Evolutionary conservation across 805 yeast genomes (phyloP), one percentile per base, ranked within the genome.

Genomic region (Cyberlindnera misumaiensis): DNA sequence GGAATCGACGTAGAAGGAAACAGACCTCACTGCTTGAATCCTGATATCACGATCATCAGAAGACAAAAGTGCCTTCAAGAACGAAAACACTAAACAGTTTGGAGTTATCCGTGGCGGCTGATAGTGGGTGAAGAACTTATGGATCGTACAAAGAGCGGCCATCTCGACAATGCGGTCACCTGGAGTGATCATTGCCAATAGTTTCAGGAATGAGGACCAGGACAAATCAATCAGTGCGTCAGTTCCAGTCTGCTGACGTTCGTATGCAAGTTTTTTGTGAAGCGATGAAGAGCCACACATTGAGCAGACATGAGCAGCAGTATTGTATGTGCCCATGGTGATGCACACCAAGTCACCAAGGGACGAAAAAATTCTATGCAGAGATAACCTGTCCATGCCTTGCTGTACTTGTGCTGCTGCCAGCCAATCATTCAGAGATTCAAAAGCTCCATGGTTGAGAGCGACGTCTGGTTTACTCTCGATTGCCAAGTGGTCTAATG

Each of bases 1-100:
- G 6, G 64, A 58, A 8, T 64, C 52, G 4, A 71, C 56, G 43
- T 72, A 67, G 10, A 78, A 53, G 0, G 88, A 84, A 2, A 81
- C 42, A 0, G 77, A 47, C 42, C 77, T 67, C 0, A 74, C 64
- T 3, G 77, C 65, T 4, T 76, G 48, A 2, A 81, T 42, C 35
- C 90, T 56, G 0, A 79, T 65, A 41, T 77, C 81, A 46, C 90
- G 59, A 39, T 71, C 68, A 7, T 55, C 56, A n/a, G 64, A 62
- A 1, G 52, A 41, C 29, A 77, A 61, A 14, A 70, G 62, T 3
- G 47, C 42, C 30, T 65, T 52, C 2, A 80, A 42, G 39, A 73
- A 70, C 5, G 50, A 52, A 58, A 74, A 75, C 5, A 65, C 26
- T 1, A 42, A 41, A 26, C 51, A 47, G 11, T 40, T 59, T 46